phyloP scores from a whole-genome alignment of 805 yeast genomes.

The Suhomyces sp. region DNA sequence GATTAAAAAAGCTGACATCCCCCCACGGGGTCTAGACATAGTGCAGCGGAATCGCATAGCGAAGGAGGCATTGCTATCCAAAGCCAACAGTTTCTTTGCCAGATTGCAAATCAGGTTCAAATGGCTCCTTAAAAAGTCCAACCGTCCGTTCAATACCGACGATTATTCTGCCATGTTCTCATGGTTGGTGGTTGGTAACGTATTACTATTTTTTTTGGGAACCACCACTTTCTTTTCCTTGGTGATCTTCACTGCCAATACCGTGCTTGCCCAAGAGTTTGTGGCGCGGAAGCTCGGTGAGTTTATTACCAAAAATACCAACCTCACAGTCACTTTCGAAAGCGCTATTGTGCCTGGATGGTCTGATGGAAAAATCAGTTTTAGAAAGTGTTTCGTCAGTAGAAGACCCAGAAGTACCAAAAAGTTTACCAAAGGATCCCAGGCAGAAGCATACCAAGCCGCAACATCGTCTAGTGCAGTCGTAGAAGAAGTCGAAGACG shows the following conservation, averaged over 20 bases:
- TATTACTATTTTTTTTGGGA: conserved; percentile 72
- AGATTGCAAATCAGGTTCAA: conserved; percentile 43
- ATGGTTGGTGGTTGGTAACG: conserved; percentile 89
- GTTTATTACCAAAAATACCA: conserved; percentile 76
- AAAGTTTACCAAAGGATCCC: conserved; percentile 67
- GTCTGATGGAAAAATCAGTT: conserved; percentile 81
- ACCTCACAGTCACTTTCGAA: conserved; percentile 82
- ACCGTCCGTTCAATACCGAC: conserved; percentile 87
- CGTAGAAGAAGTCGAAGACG: conserved; percentile 52
- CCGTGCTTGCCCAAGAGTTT: conserved; percentile 84
- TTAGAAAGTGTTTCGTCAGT: conserved; percentile 82
- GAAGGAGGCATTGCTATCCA: conserved; percentile 23
- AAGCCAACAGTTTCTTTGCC: conserved; percentile 28
- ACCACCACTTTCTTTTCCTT: conserved; percentile 91
- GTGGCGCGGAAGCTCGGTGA: conserved; percentile 82
- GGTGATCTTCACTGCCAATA: conserved; percentile 70
- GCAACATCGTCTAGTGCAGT: conserved; percentile 24
- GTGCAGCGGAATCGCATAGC: conserved; percentile 13
- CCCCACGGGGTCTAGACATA: conserved; percentile 4
- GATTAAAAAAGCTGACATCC: background rate
- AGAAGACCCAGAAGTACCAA: conserved; percentile 65
- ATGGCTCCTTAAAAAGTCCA: conserved; percentile 74
- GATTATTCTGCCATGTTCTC: conserved; percentile 87
- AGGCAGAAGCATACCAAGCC: conserved; percentile 64
- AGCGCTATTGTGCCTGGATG: conserved; percentile 93